Conservation (phyloP, 495 filamentous ascomycete genomes). For the Penicillium cataractarum region DNA sequence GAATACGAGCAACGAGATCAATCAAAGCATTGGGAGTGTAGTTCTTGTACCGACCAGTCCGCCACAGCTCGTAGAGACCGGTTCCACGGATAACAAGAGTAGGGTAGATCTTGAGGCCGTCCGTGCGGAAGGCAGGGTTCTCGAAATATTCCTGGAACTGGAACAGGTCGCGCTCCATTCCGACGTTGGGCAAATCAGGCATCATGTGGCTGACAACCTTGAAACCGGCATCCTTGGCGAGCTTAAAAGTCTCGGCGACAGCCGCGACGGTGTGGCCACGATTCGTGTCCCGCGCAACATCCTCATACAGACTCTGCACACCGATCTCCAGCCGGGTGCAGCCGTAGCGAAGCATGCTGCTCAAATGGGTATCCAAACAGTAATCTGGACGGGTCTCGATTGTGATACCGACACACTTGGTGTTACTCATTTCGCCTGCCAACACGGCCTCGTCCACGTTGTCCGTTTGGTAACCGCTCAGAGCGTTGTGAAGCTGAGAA, state of each 20-base stretch:
- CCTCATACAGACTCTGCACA: constrained; percentile 95
- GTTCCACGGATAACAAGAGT: constrained; percentile 97
- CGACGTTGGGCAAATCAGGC: constrained; percentile 97
- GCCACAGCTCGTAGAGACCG: constrained; percentile 95
- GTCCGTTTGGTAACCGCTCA: constrained; percentile 87
- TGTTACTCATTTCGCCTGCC: constrained; percentile 88
- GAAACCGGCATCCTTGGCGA: constrained; percentile 96
- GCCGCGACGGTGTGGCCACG: constrained; percentile 94
- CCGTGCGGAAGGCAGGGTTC: constrained; percentile 95
- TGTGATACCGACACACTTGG: constrained; percentile 97
- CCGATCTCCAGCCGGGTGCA: constrained; percentile 94
- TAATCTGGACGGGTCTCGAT: constrained; percentile 98
- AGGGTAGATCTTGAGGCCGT: constrained; percentile 97
- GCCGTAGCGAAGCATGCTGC: constrained; percentile 93
- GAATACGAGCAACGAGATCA: constrained; percentile 91
- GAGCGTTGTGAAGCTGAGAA: constrained; percentile 91
- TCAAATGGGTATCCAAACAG: constrained; percentile 88
- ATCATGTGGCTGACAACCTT: constrained; percentile 99
- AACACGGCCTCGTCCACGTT: constrained; percentile 94
- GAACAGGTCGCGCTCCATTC: constrained; percentile 95
- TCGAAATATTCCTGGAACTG: constrained; percentile 98
- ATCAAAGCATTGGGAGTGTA: constrained; percentile 97
- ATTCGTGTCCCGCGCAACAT: constrained; percentile 97
- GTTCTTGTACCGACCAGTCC: constrained; percentile 95
- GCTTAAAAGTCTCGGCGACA: constrained; percentile 90